Conservation (phyloP, 106 monocot genomes). For the Acanthochlamys bracteata region DNA sequence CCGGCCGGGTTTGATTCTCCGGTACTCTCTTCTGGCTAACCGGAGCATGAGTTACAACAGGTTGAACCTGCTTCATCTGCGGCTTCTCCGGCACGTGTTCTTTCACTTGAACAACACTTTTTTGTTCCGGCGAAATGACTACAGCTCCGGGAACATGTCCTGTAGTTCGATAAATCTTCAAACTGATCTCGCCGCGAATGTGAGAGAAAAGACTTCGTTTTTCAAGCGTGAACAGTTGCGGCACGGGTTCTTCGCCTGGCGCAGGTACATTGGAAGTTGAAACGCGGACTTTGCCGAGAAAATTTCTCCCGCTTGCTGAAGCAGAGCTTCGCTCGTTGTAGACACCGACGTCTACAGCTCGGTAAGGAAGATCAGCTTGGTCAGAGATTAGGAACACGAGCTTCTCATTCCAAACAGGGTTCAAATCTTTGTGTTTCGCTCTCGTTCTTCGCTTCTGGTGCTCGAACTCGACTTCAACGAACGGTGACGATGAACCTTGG, state of each 20-base stretch:
- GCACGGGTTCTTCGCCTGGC: constrained; percentile 39
- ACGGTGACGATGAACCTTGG: constrained; percentile 69
- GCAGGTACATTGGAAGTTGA: constrained; percentile 33
- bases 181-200: constrained; percentile 58
- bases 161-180: constrained; percentile 50
- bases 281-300: constrained; percentile 59
- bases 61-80: constrained; percentile 5
- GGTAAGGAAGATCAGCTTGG: constrained; percentile 47
- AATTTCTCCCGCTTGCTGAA: constrained; percentile 26
- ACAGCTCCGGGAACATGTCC: neutral
- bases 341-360: constrained; percentile 52
- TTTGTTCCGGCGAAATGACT: neutral
- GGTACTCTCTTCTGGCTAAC: neutral
- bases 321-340: constrained; percentile 27
- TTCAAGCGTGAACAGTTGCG: constrained; percentile 50
- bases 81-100: constrained; percentile 11
- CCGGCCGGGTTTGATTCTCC: neutral
- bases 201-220: constrained; percentile 68
- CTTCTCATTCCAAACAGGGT: constrained; percentile 74
- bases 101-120: constrained; percentile 2
- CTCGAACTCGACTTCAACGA: constrained; percentile 77
- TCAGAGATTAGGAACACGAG: constrained; percentile 54
- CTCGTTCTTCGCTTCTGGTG: constrained; percentile 48
- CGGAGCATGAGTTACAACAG: neutral
- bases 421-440: constrained; percentile 51